These are phyloP conservation scores for Fraxinus xanthoxyloides DNA, from an alignment of 305 asterid species.

Conservation along the genomic window DNA sequence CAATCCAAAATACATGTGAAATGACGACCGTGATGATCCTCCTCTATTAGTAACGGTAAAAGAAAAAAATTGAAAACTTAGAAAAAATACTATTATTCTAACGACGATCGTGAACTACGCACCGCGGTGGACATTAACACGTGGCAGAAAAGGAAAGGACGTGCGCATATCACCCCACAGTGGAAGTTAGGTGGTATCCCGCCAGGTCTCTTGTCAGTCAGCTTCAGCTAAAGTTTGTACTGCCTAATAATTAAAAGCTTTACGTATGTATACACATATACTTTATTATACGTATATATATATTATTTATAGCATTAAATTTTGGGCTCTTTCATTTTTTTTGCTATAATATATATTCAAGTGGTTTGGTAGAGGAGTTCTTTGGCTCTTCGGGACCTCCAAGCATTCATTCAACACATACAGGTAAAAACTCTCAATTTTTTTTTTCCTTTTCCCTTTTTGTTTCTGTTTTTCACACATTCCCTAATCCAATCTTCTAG, in stretches of 20 bases:
- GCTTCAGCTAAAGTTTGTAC: not conserved
- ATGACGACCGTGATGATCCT: not conserved
- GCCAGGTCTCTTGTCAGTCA: not conserved
- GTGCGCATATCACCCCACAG: slow-evolving; percentile 24
- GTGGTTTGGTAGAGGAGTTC: not conserved
- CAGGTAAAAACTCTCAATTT: not conserved
- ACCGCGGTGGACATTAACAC: slow-evolving; percentile 1
- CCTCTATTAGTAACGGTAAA: not conserved
- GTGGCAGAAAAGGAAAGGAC: slow-evolving; percentile 12
- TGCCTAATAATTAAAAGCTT: slow-evolving; percentile 5
- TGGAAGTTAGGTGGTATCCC: slow-evolving; percentile 17
- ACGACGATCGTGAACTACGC: slow-evolving; percentile 13
- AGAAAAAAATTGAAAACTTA: not conserved
- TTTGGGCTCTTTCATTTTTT: not conserved
- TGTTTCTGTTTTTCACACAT: not conserved
- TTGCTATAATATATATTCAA: not conserved
- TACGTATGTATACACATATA: not conserved
- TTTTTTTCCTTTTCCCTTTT: not conserved
- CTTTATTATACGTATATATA: not conserved
- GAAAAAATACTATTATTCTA: not conserved
- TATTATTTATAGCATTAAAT: not conserved
- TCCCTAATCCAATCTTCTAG: not conserved
- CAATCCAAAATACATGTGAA: not conserved
- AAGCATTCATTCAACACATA: not conserved
- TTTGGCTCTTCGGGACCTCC: slow-evolving; percentile 3